Conservation (phyloP, 306 rosid species). For the Hippophae rhamnoides region DNA sequence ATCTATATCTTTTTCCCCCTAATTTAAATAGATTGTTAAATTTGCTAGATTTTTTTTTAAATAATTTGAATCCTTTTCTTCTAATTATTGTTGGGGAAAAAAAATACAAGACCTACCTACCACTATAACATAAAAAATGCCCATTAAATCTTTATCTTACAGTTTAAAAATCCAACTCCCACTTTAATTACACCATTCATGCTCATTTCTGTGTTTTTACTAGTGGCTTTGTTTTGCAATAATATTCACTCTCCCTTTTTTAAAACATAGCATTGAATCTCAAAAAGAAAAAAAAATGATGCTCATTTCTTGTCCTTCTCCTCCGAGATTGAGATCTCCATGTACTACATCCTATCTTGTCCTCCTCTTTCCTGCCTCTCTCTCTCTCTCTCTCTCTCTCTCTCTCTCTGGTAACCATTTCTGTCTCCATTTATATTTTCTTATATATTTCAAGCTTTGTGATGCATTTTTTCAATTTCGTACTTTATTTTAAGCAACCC, state of each 20-base stretch:
- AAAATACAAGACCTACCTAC: too few relatives aligned
- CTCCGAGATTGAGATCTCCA: not conserved
- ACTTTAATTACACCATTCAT: not conserved
- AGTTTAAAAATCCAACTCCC: too few relatives aligned
- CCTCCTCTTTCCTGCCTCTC: constrained; percentile 15
- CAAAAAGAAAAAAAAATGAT: too few relatives aligned
- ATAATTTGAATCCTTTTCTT: too few relatives aligned
- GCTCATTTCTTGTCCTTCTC: not conserved
- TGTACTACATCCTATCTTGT: constrained; percentile 11
- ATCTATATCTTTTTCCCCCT: too few relatives aligned
- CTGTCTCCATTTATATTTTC: not conserved
- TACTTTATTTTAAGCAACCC: too few relatives aligned
- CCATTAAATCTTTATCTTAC: not conserved
- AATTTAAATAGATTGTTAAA: too few relatives aligned
- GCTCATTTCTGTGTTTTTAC: not conserved
- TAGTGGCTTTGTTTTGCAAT: not conserved
- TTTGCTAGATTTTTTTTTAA: too few relatives aligned
- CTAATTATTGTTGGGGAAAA: too few relatives aligned
- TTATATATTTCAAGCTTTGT: not conserved
- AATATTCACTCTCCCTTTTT: too few relatives aligned
- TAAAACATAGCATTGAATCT: too few relatives aligned
- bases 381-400: constrained; percentile 14
- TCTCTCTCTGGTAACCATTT: constrained; percentile 25
- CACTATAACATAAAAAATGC: not conserved
- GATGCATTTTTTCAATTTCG: not conserved